phyloP scores from a whole-genome alignment of 192 early-diverging fungal species.

The Linnemannia exigua region DNA sequence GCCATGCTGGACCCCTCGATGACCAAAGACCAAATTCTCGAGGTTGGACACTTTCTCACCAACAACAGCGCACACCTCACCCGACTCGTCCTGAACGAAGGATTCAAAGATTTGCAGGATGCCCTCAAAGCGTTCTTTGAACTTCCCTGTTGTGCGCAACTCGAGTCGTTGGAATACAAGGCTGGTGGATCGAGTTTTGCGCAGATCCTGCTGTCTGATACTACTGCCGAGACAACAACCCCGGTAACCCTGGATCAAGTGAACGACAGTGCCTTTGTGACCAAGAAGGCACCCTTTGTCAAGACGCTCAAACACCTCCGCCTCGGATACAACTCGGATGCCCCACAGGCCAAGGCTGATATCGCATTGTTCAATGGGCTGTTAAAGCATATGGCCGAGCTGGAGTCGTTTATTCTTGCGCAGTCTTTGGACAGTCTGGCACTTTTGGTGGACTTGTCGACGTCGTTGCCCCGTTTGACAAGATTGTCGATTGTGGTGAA shows the following conservation, averaged over 20 bases:
- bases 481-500: slow-evolving; percentile 26
- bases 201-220: slow-evolving; percentile 23
- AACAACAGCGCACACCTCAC: slow-evolving; percentile 1
- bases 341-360: slow-evolving; percentile 17
- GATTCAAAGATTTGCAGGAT: slow-evolving; percentile 34
- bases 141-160: slow-evolving; percentile 21
- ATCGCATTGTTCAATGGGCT: slow-evolving; percentile 17
- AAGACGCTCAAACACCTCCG: slow-evolving; percentile 17
- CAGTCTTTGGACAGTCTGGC: slow-evolving; percentile 27
- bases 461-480: not conserved
- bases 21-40: slow-evolving; percentile 39
- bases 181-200: slow-evolving; percentile 26
- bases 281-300: not conserved
- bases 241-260: not conserved
- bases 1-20: slow-evolving; percentile 23
- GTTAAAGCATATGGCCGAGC: slow-evolving; percentile 13
- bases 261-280: not conserved
- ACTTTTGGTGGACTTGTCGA: slow-evolving; percentile 12
- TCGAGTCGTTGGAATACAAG: slow-evolving; percentile 32
- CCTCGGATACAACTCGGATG: slow-evolving; percentile 42
- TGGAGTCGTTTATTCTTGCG: slow-evolving; percentile 24
- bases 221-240: not conserved
- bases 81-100: slow-evolving; percentile 10
- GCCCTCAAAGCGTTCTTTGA: slow-evolving; percentile 14
- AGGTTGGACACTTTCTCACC: slow-evolving; percentile 17